Evolutionary conservation across 805 yeast species (phyloP).

Genomic region (Ogataea trehalophila): DNA sequence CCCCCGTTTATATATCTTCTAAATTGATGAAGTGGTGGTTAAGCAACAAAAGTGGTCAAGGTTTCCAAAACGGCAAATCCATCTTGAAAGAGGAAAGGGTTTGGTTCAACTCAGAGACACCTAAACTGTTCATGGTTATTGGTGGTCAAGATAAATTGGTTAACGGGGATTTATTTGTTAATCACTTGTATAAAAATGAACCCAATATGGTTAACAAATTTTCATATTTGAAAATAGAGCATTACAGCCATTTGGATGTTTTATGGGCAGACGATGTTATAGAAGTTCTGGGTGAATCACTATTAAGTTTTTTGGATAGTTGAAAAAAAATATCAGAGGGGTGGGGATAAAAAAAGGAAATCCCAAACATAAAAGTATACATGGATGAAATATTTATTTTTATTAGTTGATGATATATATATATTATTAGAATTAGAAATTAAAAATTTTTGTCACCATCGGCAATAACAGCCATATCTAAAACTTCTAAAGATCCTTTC

Average conservation of each 20-base stretch:
- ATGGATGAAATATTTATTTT: background rate
- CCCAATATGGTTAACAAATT: constrained; percentile 34
- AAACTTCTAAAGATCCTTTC: constrained; percentile 69
- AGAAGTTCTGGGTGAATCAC: constrained; percentile 54
- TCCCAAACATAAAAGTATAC: no score
- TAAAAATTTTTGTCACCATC: constrained; percentile 37
- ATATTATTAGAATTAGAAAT: background rate
- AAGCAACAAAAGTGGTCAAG: constrained; percentile 41
- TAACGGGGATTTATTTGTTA: constrained; percentile 60
- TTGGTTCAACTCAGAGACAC: constrained; percentile 52
- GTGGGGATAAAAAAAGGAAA: constrained; percentile 1
- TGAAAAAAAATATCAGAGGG: no score
- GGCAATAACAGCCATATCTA: constrained; percentile 84
- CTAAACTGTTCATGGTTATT: constrained; percentile 61
- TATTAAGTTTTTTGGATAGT: constrained; percentile 30
- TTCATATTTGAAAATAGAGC: constrained; percentile 41
- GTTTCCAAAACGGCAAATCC: constrained; percentile 37
- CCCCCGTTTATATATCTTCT: constrained; percentile 79
- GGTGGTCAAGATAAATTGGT: constrained; percentile 77
- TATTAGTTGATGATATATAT: background rate
- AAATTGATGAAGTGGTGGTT: constrained; percentile 94
- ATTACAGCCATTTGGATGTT: constrained; percentile 85
- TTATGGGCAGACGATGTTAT: constrained; percentile 84
- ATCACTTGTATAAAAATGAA: constrained; percentile 63
- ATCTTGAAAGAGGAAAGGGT: constrained; percentile 46